Conservation (phyloP, 306 rosid genomes). For the Corylus avellana region DNA sequence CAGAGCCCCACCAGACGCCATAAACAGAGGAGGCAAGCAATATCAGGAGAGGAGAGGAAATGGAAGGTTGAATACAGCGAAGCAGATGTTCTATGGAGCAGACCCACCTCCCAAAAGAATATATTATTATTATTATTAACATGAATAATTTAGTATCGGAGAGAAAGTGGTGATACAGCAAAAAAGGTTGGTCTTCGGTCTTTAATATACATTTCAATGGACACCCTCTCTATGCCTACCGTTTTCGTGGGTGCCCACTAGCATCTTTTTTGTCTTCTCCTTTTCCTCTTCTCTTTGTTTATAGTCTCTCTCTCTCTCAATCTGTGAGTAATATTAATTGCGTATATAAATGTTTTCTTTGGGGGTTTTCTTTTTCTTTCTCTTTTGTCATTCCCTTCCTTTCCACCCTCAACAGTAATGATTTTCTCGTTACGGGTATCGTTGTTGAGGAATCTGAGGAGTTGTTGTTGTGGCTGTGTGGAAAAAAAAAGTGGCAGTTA, state of each 20-base stretch:
- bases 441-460: constrained; percentile 60
- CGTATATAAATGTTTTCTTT: constrained; percentile 25
- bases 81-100: constrained; percentile 44
- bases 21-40: constrained; percentile 36
- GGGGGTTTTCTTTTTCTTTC: background rate
- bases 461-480: constrained; percentile 31
- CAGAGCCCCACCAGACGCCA: constrained; percentile 43
- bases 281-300: constrained; percentile 19
- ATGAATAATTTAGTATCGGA: constrained; percentile 24
- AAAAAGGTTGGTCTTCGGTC: constrained; percentile 35
- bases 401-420: constrained; percentile 50
- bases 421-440: constrained; percentile 65
- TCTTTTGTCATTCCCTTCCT: constrained; percentile 5
- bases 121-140: constrained; percentile 14
- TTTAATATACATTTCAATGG: constrained; percentile 34
- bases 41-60: constrained; percentile 18
- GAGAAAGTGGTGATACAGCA: constrained; percentile 45
- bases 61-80: constrained; percentile 60
- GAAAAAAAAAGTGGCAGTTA: constrained; percentile 41
- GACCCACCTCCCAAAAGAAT: constrained; percentile 47
- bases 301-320: background rate
- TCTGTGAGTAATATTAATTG: background rate
- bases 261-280: constrained; percentile 55
- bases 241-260: constrained; percentile 62
- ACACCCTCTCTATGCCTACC: constrained; percentile 20